Conservation (phyloP, 2,329 filamentous ascomycete genomes). For the Colletotrichum noveboracense region DNA sequence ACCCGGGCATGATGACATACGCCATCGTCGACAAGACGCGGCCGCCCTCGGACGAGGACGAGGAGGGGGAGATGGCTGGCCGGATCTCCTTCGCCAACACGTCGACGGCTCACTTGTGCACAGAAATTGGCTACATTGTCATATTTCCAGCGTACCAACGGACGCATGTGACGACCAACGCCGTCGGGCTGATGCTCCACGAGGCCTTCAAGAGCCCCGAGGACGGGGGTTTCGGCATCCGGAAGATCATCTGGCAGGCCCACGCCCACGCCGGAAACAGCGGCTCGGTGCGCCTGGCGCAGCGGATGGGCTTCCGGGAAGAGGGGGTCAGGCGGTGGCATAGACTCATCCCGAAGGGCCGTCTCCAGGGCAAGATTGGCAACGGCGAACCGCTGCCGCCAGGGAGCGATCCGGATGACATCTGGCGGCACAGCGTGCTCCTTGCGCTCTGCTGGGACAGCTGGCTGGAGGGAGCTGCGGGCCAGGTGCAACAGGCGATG, state of each 20-base stretch:
- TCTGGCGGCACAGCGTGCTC: slow-evolving; percentile 30
- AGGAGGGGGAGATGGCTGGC: slow-evolving; percentile 33
- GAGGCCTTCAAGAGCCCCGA: slow-evolving; percentile 25
- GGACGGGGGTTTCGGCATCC: slow-evolving; percentile 28
- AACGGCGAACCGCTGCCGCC: slow-evolving; percentile 27
- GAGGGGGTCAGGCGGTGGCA: slow-evolving; percentile 38
- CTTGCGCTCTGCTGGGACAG: slow-evolving; percentile 35
- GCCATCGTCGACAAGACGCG: slow-evolving; percentile 35
- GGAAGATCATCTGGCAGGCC: slow-evolving; percentile 37
- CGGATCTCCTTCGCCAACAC: slow-evolving; percentile 30
- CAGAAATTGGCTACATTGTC: slow-evolving; percentile 39
- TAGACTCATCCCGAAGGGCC: slow-evolving; percentile 28
- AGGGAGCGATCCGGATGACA: slow-evolving; percentile 25
- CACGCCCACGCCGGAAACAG: slow-evolving; percentile 28
- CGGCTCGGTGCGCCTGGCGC: slow-evolving; percentile 30
- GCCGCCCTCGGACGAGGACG: slow-evolving; percentile 27
- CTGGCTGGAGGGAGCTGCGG: slow-evolving; percentile 26
- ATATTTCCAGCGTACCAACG: slow-evolving; percentile 37
- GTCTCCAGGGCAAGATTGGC: slow-evolving; percentile 25
- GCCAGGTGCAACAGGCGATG: slow-evolving; percentile 25
- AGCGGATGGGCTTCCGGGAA: slow-evolving; percentile 36
- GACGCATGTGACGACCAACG: slow-evolving; percentile 38
- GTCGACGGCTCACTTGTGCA: slow-evolving; percentile 22
- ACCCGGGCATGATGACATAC: slow-evolving; percentile 18
- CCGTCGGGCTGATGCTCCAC: slow-evolving; percentile 36